phyloP scores from a whole-genome alignment of 495 filamentous ascomycete genomes.

The Letharia lupina region DNA sequence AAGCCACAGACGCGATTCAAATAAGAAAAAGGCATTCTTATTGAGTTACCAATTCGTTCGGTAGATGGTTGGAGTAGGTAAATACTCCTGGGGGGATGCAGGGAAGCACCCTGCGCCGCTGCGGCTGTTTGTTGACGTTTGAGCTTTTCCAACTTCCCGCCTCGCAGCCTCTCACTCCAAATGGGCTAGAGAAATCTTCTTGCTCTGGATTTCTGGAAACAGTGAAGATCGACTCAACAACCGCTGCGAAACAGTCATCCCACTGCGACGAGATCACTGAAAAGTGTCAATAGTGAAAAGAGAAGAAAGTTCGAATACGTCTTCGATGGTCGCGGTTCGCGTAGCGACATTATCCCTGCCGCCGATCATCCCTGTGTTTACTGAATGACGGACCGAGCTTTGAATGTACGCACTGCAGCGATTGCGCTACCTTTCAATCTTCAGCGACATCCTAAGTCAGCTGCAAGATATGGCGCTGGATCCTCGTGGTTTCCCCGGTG shows the following conservation, averaged over 20 bases:
- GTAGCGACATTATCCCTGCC: constrained; percentile 16
- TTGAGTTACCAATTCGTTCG: too few relatives aligned
- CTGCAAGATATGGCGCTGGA: constrained; percentile 51
- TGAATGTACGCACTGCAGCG: constrained; percentile 33
- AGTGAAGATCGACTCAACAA: neutral
- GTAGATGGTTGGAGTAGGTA: neutral
- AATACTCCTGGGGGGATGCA: neutral
- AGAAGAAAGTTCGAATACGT: neutral
- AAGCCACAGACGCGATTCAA: neutral
- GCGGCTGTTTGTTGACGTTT: constrained; percentile 8
- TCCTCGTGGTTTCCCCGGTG: constrained; percentile 45
- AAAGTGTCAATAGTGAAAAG: neutral
- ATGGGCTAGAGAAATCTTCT: neutral
- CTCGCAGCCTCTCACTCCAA: neutral
- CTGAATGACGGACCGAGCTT: constrained; percentile 14
- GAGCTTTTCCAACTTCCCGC: neutral
- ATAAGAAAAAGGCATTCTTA: neutral
- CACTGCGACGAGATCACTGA: neutral
- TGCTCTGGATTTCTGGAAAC: neutral
- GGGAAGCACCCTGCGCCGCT: neutral
- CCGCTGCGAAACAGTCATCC: neutral
- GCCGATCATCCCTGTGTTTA: constrained; percentile 22
- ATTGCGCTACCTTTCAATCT: constrained; percentile 37
- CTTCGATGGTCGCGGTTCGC: constrained; percentile 8
- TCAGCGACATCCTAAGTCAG: constrained; percentile 19